Percentiles rank a stretch among this genome's conserved stretches.
Conservation (phyloP, 176 grass and related monocot genomes). For the Neostapfia colusana region DNA sequence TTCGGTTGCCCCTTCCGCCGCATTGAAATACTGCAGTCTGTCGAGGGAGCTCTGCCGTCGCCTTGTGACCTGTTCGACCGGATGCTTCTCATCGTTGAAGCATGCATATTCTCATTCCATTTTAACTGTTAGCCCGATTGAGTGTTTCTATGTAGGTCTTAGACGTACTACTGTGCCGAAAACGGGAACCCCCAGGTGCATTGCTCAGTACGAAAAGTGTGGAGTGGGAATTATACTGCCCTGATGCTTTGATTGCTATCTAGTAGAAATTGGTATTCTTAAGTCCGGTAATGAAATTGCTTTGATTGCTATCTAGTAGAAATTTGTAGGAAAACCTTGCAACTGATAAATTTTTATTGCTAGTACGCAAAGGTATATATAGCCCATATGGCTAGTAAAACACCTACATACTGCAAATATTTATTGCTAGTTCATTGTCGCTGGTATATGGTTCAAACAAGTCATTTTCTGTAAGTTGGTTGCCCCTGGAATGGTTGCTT, state of each 20-base stretch:
- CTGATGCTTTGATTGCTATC: background rate
- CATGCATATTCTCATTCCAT: background rate
- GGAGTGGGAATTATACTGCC: background rate
- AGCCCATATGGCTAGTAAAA: background rate
- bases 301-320: background rate
- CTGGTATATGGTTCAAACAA: background rate
- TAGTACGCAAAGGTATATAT: background rate
- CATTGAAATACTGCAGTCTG: background rate
- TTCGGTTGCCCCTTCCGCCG: background rate
- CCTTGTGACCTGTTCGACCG: conserved; percentile 9
- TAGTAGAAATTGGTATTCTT: background rate
- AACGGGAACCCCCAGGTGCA: background rate
- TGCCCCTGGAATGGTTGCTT: background rate
- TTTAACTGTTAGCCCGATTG: background rate
- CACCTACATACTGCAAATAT: background rate
- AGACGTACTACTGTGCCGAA: background rate
- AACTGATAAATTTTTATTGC: background rate
- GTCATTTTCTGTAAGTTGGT: background rate
- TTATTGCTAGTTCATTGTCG: background rate
- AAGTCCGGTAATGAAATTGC: background rate
- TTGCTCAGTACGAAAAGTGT: background rate
- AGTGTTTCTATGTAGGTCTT: background rate
- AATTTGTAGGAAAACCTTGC: conserved; percentile 13
- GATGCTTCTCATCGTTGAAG: background rate
- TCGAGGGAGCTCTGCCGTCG: background rate